Conservation (phyloP, 2,329 filamentous ascomycete species). For the Phialophora chinensis region DNA sequence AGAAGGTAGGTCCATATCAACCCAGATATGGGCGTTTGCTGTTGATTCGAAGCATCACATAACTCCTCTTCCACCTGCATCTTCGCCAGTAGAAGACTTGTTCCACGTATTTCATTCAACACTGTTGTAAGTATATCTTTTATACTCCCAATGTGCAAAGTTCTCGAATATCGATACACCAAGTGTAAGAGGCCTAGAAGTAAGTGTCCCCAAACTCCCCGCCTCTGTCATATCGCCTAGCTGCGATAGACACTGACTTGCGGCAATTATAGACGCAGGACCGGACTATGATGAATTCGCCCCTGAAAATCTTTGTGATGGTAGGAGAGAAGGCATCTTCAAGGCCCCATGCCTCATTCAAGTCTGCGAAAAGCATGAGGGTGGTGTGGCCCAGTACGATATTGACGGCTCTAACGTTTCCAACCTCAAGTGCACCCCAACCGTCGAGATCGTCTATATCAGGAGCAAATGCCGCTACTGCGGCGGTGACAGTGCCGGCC, state of each 20-base stretch:
- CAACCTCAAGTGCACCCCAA: constrained; percentile 2
- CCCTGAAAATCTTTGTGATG: constrained; percentile 3
- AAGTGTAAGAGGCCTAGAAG: constrained; percentile 12
- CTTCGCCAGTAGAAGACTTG: neutral
- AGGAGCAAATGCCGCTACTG: neutral
- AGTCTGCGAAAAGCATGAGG: constrained; percentile 16
- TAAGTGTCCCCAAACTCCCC: neutral
- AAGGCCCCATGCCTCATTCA: constrained; percentile 7
- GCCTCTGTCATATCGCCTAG: neutral
- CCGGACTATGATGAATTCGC: constrained; percentile 7
- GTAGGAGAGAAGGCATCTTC: neutral
- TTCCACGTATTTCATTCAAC: neutral
- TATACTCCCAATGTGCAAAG: constrained; percentile 21
- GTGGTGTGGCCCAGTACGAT: constrained; percentile 3
- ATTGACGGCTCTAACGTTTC: neutral
- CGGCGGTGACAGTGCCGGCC: neutral
- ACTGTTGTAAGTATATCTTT: neutral
- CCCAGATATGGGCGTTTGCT: neutral
- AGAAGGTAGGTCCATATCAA: constrained; percentile 7
- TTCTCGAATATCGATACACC: constrained; percentile 20
- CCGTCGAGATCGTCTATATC: constrained; percentile 7
- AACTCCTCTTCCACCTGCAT: neutral
- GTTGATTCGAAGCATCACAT: neutral
- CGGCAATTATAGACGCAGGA: neutral
- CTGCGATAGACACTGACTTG: neutral